These are phyloP conservation scores for Basidiobolus heterosporus DNA, from an alignment of 371 early-diverging fungal genomes.

Conservation along the genomic window DNA sequence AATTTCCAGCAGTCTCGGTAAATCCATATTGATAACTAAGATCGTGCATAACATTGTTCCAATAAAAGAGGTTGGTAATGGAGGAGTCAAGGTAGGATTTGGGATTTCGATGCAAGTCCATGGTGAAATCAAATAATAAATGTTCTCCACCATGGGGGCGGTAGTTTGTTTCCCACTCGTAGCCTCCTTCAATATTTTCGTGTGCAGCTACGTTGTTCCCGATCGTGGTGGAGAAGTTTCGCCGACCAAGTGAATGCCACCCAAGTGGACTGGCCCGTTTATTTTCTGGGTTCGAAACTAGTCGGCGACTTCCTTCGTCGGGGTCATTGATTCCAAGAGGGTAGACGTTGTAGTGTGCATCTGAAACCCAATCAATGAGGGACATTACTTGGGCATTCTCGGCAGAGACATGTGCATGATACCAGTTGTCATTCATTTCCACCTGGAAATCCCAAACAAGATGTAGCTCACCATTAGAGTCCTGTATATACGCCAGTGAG, in stretches of 20 bases:
- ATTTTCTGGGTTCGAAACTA: conserved; percentile 58
- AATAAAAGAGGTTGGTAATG: conserved; percentile 85
- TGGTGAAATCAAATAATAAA: conserved; percentile 58
- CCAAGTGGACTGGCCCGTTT: conserved; percentile 55
- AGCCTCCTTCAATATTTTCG: conserved; percentile 41
- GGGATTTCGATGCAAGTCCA: conserved; percentile 48
- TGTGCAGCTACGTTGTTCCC: conserved; percentile 70
- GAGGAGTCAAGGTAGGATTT: conserved; percentile 69
- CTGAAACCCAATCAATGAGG: conserved; percentile 76
- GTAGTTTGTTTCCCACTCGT: conserved; percentile 60
- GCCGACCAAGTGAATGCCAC: conserved; percentile 43
- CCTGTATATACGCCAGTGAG: conserved; percentile 31
- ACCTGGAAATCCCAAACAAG: conserved; percentile 77
- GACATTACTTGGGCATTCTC: conserved; percentile 45
- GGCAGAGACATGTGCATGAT: conserved; percentile 67
- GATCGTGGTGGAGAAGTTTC: conserved; percentile 42
- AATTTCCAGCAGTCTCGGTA: conserved; percentile 85
- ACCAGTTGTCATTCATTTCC: conserved; percentile 83
- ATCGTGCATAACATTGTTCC: conserved; percentile 75
- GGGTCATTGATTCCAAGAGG: conserved; percentile 84
- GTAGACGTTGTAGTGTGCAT: conserved; percentile 56
- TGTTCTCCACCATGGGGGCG: conserved; percentile 46
- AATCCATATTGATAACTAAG: conserved; percentile 82
- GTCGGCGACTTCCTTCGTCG: conserved; percentile 34
- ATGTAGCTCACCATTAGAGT: conserved; percentile 21